Base-by-base conservation (phyloP, 805 yeast genomes). In the Ascoidea tarda region DNA sequence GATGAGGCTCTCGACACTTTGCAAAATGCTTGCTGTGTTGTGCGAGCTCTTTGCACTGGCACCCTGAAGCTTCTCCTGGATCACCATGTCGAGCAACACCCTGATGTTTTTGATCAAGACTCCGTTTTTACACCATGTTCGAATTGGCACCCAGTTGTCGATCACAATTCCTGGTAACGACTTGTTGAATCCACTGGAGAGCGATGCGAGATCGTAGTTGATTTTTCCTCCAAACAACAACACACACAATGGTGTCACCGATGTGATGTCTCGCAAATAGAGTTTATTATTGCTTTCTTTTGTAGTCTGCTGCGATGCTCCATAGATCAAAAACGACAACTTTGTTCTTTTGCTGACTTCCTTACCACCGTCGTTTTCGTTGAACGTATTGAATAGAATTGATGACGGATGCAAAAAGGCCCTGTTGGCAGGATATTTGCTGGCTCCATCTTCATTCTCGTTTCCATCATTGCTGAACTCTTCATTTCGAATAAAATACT, bases 101-200 rank as follows among this genome's bases (percentile, higher is more conserved):
- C 95, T 70, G 53, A 91, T 67, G 54, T 83, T 79, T 54, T 86
- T 84, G 33, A 90, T 75, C 49, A 91, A 68, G 1, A 91, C 96
- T 1, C 90, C 98, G 60, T 90, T 87, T 58, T 93, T 86, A 57
- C 96, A 84, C 97, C 97, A 91, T 0, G 96, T 87, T 56, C 87
- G 74, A 10, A 91, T 74, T 0, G 96, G 95, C 42, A 87, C 67
- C 97, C 98, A 90, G n/a, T 75, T 75, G 59, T 87, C 96, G 52
- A 91, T 69, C 6, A 88, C 80, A 44, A 93, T 77, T 28, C 97
- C 97, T 0, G 96, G 95, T 0, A 89, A 77, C 5, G 81, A 74
- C 46, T 69, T 73, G 28, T 21, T 21, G 14, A 38, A 38, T 1
- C 76, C 75, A 5, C 65, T 61, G 0, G 73, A 64, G n/a, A 61